Conservation (phyloP, 768 basidiomycete species). For the Aureoboletus auriporus region DNA sequence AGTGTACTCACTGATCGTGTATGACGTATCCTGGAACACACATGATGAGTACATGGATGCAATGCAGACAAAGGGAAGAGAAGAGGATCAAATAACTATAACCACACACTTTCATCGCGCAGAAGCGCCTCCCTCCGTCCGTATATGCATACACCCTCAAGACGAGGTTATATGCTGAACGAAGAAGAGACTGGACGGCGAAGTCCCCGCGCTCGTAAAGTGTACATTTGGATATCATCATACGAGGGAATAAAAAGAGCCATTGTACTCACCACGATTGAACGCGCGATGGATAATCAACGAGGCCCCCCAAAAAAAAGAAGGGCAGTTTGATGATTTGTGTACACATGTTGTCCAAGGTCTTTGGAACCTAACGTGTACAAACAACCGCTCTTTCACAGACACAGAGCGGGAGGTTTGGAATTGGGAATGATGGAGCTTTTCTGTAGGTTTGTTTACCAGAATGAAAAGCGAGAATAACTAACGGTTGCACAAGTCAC, state of each 20-base stretch:
- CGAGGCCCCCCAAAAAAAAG: not conserved
- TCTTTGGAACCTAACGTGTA: slow-evolving; percentile 19
- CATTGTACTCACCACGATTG: slow-evolving; percentile 15
- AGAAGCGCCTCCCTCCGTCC: slow-evolving; percentile 33
- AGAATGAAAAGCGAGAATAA: too few species aligned
- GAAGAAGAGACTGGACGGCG: slow-evolving; percentile 31
- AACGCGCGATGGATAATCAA: too few species aligned
- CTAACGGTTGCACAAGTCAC: not conserved
- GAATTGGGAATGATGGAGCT: slow-evolving; percentile 3
- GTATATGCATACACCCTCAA: slow-evolving; percentile 33
- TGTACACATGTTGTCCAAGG: slow-evolving; percentile 22
- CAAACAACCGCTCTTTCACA: slow-evolving; percentile 31
- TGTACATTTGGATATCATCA: slow-evolving; percentile 31
- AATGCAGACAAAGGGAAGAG: too few species aligned
- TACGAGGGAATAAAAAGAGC: not conserved
- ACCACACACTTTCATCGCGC: slow-evolving; percentile 30
- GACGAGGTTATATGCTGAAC: slow-evolving; percentile 32
- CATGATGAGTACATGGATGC: slow-evolving; percentile 4
- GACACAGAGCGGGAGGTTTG: not conserved
- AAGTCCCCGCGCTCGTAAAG: slow-evolving; percentile 31
- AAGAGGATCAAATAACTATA: slow-evolving; percentile 33
- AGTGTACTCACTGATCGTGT: slow-evolving; percentile 4
- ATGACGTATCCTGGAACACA: not conserved
- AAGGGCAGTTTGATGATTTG: not conserved
- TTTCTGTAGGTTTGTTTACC: slow-evolving; percentile 4